Evolutionary conservation across 805 yeast genomes (phyloP).

Genomic region (Saccharomyces mikatae): DNA sequence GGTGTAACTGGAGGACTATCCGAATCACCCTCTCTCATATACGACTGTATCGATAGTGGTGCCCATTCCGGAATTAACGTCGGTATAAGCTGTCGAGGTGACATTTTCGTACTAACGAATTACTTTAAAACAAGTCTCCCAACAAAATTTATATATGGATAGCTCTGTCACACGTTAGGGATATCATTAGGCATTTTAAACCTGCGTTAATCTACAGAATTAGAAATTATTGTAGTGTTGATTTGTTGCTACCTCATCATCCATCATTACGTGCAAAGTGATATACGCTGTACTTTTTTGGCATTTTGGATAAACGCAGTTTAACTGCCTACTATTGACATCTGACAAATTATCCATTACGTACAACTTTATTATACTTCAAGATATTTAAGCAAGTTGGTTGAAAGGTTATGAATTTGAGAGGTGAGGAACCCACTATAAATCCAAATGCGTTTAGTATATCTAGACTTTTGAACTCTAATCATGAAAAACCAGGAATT

Average conservation of each 20-base stretch:
- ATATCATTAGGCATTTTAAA: not conserved
- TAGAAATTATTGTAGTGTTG: not conserved
- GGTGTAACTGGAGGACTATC: not conserved
- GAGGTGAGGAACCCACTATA: not conserved
- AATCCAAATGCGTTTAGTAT: not conserved
- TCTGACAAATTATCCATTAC: not conserved
- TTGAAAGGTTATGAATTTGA: not conserved
- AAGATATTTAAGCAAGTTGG: not conserved
- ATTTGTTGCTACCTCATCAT: not conserved
- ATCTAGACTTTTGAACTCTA: not conserved
- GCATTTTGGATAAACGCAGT: not conserved
- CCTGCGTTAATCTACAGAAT: not conserved
- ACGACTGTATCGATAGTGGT: not conserved
- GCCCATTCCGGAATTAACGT: not conserved
- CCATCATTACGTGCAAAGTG: not conserved
- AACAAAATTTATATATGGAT: not conserved
- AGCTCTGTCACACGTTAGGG: not conserved
- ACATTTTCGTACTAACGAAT: not conserved
- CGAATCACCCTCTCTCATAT: not conserved
- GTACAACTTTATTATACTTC: not conserved
- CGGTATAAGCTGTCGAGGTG: not conserved
- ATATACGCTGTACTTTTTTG: not conserved
- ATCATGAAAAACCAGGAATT: conserved; percentile 9
- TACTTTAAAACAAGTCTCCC: not conserved
- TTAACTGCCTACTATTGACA: not conserved